Base-by-base conservation (phyloP, 2,329 filamentous ascomycete species). In the Bertia moriformis region DNA sequence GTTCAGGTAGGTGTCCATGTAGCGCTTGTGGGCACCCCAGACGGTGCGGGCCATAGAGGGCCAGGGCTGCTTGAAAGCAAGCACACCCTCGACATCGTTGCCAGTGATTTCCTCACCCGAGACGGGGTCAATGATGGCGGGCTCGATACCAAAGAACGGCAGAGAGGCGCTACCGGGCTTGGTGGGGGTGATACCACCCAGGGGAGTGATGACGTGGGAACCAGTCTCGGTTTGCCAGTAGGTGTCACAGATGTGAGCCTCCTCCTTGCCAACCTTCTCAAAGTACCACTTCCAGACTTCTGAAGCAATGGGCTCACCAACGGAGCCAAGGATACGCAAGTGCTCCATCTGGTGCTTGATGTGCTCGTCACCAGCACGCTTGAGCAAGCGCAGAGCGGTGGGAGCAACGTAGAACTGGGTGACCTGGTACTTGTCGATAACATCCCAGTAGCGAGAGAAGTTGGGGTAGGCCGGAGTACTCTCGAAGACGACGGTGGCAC, bases 231-330 rank as follows among this genome's bases (percentile, higher is more conserved):
- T 98, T 74, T 98, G 91, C 91, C 91, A 98, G 73, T 98, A 98
- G 40, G 91, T 98, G 59, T 98, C 91, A 40, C 95, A 81, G 58
- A 98, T 71, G 55, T 98, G 91, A 38, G 85, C 82, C 60, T 93
- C 80, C 61, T 89, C 81, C 70, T 87, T 93, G 54, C 91, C 91
- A 39, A 98, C 87, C 49, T 83, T 73, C 61, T 96, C 87, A 58
- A 87, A 89, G 65, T 98, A 98, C 91, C 91, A 98, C 66, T 96
- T 96, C 91, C 91, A 98, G 43, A 98, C 83, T 61, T 98, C 91
- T 17, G 89, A 85, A 14, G 91, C 91, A 52, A 98, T 98, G 30
- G 91, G 91, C 66, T 98, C 91, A 49, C 91, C 91, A 42, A 98
- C 91, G 14, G 89, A 94, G 43, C 91, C 91, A 15, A 98, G 69